Evolutionary conservation across 2,329 filamentous ascomycete species (phyloP), one percentile per base, ranked within the genome.

Genomic region (Fusarium agapanthi): DNA sequence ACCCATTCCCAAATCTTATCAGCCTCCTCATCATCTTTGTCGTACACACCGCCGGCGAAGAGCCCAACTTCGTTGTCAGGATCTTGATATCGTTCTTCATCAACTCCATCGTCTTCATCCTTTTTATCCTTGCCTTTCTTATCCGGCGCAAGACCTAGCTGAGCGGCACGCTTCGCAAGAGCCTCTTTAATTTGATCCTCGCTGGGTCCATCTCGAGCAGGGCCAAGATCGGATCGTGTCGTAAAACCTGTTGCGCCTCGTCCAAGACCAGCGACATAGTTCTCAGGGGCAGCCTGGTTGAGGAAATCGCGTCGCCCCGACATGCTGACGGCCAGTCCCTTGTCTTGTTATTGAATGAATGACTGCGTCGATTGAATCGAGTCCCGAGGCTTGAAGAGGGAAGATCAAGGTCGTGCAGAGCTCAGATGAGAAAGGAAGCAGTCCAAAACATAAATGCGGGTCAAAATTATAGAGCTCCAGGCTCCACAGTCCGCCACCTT

Each of bases 141-240:
- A 62, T 91, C 90, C 13, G 89, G 90, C 50, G 81, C 81, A n/a
- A 89, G 81, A 11, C 95, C 95, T 67, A 98, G 89, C 79, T 93
- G 90, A 64, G 94, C 93, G 13, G 96, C 95, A 77, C 97, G 92
- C 83, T 98, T 98, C 54, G 95, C 95, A 76, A 99, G 92, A 70
- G 94, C 95, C 82, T 97, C 96, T 82, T 98, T 98, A 84, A 99
- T 98, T 84, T 98, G 95, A 81, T 99, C 96, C 78, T 98, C 95
- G 69, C 93, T 97, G 54, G 96, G 96, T 22, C 96, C 96, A 85
- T 98, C 95, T 78, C 95, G 90, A 66, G 95, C 95, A 56, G 97
- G 96, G 65, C 97, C 96, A 65, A 99, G 87, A 88, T 99, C 96
- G 64, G 95, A 98, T 78, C 97, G 91, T 44, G 96, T 99, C 22